Base-by-base conservation (phyloP, 2,329 filamentous ascomycete species). In the Metarhizium brunneum region DNA sequence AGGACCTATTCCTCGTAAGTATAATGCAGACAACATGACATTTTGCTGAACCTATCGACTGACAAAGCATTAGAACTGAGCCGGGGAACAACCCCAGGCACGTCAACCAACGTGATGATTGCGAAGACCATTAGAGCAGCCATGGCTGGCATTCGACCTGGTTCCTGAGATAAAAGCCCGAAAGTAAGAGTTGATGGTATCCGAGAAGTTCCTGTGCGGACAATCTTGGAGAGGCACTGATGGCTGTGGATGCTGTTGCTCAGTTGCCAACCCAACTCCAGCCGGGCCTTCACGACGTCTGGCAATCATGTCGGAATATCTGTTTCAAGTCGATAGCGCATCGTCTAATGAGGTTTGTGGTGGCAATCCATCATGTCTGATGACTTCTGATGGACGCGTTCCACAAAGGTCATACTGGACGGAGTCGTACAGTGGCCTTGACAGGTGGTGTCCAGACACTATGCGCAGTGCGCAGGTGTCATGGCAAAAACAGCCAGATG, bases 41-140 rank as follows among this genome's bases (percentile, higher is more conserved):
- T 48, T 16, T n/a, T 14, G 18, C 10, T 48, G 45, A 29, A 13
- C 5, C 16, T 18, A 14, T 8, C 13, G 25, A 48, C 45, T 48
- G 25, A 48, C 45, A 16, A 30, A 30, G 43, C 20, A 30, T 8
- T 30, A 48, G 45, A 48, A 29, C 13, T 47, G 29, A 35, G 3
- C 14, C 38, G 18, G n/a, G 50, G n/a, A 52, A 25, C 50, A n/a
- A 11, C 47, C 30, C 29, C 25, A 6, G 40, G 53, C 18, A 58
- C 60, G 2, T 58, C 61, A 2, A 69, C 63, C 4, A 69, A 70
- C 54, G 63, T 65, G 13, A 63, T 65, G 61, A 67, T 71, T 54
- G 63, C 64, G 38, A 64, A 60, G 43, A 69, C 68, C 8, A 64
- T 69, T 32, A 64, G 65, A 5, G 54, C 63, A 4, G 67, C 66